Conservation (phyloP, 768 basidiomycete species). For the Mycena amicta region DNA sequence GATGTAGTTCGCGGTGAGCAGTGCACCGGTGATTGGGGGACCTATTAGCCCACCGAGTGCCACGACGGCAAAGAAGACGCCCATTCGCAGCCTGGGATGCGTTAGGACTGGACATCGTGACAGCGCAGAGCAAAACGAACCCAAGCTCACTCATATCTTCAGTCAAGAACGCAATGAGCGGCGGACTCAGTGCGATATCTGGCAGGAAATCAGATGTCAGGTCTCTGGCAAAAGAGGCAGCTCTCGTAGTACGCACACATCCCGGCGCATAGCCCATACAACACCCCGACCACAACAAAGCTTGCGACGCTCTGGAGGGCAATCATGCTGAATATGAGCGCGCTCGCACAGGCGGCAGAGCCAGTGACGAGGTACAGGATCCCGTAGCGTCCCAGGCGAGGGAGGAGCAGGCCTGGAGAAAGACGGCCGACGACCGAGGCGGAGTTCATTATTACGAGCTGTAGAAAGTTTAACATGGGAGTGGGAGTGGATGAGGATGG, state of each 20-base stretch:
- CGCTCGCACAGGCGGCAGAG: slow-evolving; percentile 16
- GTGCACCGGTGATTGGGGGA: slow-evolving; percentile 40
- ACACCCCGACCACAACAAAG: slow-evolving; percentile 28
- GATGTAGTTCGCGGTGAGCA: slow-evolving; percentile 33
- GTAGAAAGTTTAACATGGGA: not conserved
- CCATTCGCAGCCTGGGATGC: slow-evolving; percentile 28
- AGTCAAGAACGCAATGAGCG: slow-evolving; percentile 34
- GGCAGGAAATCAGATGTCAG: not conserved
- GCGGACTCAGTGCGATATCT: slow-evolving; percentile 35
- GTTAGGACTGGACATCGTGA: not conserved
- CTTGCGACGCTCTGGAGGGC: slow-evolving; percentile 26
- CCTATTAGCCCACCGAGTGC: slow-evolving; percentile 21
- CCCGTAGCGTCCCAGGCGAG: slow-evolving; percentile 23
- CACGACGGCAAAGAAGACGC: slow-evolving; percentile 23
- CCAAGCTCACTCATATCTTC: slow-evolving; percentile 37
- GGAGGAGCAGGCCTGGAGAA: slow-evolving; percentile 35
- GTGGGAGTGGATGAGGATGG: slow-evolving; percentile 33
- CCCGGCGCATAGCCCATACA: slow-evolving; percentile 39
- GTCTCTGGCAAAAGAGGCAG: not conserved
- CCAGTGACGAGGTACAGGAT: slow-evolving; percentile 15
- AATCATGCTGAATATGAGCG: slow-evolving; percentile 38
- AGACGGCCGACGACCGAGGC: slow-evolving; percentile 40
- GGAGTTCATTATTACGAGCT: slow-evolving; percentile 41
- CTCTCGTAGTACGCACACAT: slow-evolving; percentile 13
- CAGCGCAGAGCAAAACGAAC: slow-evolving; percentile 22